Conservation (phyloP, 208 protist genomes). For the Crithidia fasciculata region DNA sequence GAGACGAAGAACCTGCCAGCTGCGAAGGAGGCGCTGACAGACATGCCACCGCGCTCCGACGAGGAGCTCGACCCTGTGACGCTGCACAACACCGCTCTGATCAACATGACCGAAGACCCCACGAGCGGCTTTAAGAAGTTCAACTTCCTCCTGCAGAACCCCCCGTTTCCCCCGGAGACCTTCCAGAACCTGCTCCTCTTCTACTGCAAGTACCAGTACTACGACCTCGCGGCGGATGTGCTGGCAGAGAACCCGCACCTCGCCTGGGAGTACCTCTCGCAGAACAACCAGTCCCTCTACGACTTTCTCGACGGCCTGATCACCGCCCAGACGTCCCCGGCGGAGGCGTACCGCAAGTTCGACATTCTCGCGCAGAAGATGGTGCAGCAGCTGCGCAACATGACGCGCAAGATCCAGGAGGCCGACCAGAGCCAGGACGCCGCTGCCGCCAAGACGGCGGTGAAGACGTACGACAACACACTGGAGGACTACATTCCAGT, state of each 20-base stretch:
- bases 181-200: conserved; percentile 97
- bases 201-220: conserved; percentile 97
- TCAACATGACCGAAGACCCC: conserved; percentile 97
- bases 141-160: conserved; percentile 95
- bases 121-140: conserved; percentile 96
- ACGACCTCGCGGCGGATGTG: conserved; percentile 96
- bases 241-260: conserved; percentile 95
- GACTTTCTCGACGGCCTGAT: conserved; percentile 97
- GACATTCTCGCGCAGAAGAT: conserved; percentile 95
- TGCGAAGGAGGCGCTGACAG: conserved; percentile 95
- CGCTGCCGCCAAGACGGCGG: conserved; percentile 75
- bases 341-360: conserved; percentile 97
- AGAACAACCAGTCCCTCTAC: conserved; percentile 93
- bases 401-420: conserved; percentile 96
- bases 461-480: conserved; percentile 93
- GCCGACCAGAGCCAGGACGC: conserved; percentile 90
- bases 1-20: conserved; percentile 89
- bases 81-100: conserved; percentile 97
- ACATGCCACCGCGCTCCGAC: conserved; percentile 96
- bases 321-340: conserved; percentile 93
- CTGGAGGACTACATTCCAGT: conserved; percentile 97
- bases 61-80: conserved; percentile 97
- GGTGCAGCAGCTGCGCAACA: conserved; percentile 94
- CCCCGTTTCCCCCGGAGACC: conserved; percentile 96
- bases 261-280: conserved; percentile 94